Conservation (phyloP, 2,329 filamentous ascomycete species). For the Paecilomyces formosus region DNA sequence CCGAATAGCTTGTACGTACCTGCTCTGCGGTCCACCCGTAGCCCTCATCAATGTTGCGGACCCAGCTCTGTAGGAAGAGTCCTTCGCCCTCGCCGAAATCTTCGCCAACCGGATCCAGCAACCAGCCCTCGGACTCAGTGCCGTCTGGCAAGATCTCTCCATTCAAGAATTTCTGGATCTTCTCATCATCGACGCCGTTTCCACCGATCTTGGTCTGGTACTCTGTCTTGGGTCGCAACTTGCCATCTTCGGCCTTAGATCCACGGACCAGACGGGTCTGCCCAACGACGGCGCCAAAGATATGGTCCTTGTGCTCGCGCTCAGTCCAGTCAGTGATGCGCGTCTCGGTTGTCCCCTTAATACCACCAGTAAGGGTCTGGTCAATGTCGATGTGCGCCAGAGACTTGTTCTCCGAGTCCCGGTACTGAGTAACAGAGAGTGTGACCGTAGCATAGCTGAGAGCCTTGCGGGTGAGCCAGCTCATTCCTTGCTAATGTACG, state of each 20-base stretch:
- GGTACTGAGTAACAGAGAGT: conserved; percentile 54
- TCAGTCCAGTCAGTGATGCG: conserved; percentile 51
- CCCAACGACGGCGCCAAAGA: conserved; percentile 68
- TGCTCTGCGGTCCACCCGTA: conserved; percentile 48
- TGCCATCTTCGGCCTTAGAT: conserved; percentile 27
- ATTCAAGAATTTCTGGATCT: conserved; percentile 29
- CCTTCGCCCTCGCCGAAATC: conserved; percentile 36
- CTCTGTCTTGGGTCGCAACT: conserved; percentile 26
- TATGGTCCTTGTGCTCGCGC: conserved; percentile 65
- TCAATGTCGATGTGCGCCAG: conserved; percentile 62
- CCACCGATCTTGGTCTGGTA: conserved; percentile 28
- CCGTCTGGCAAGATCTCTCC: conserved; percentile 44
- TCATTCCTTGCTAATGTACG: conserved; percentile 52
- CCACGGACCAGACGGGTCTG: conserved; percentile 45
- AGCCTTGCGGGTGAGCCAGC: conserved; percentile 65
- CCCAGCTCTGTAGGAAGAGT: conserved; percentile 42
- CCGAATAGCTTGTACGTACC: conserved; percentile 20
- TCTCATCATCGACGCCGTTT: conserved; percentile 30
- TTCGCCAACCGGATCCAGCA: conserved; percentile 44
- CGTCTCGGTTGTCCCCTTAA: conserved; percentile 58
- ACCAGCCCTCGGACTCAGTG: conserved; percentile 53
- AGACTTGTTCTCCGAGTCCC: conserved; percentile 30
- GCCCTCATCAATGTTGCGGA: conserved; percentile 38
- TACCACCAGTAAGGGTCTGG: conserved; percentile 63
- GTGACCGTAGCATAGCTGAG: conserved; percentile 63